Conservation (phyloP, 768 basidiomycete species). For the Lepiota subincarnata region DNA sequence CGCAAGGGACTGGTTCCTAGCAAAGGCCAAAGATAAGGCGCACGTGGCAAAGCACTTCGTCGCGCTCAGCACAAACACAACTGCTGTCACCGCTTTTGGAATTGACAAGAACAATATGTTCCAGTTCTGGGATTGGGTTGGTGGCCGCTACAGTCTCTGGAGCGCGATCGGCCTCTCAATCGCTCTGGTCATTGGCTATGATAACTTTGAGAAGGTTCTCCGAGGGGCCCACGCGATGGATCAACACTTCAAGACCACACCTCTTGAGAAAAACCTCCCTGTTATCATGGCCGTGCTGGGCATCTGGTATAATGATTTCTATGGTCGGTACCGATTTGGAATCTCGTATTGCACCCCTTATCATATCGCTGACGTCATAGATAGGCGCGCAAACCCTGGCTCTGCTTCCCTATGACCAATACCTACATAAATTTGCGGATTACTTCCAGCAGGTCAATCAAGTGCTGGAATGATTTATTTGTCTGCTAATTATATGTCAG, state of each 20-base stretch:
- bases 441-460: conserved; percentile 88
- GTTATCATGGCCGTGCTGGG: conserved; percentile 87
- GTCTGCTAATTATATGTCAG: conserved; percentile 23
- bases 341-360: background rate
- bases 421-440: conserved; percentile 98
- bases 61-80: conserved; percentile 94
- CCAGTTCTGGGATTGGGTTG: conserved; percentile 99
- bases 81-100: conserved; percentile 90
- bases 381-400: conserved; percentile 90
- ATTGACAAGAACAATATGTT: conserved; percentile 95
- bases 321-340: conserved; percentile 40
- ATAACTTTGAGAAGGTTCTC: conserved; percentile 88
- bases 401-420: conserved; percentile 96
- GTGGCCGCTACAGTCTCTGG: conserved; percentile 97
- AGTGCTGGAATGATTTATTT: background rate
- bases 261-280: conserved; percentile 87
- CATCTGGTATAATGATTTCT: conserved; percentile 99
- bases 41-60: conserved; percentile 99
- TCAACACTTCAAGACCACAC: conserved; percentile 88
- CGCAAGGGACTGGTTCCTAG: conserved; percentile 93
- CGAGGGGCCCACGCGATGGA: conserved; percentile 97
- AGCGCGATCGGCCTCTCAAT: conserved; percentile 97
- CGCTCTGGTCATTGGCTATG: conserved; percentile 87
- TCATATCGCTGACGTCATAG: conserved; percentile 4
- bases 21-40: conserved; percentile 73